Evolutionary conservation across 2,329 filamentous ascomycete species (phyloP), one percentile per base, ranked within the genome.

Genomic region (Colletotrichum orbiculare): DNA sequence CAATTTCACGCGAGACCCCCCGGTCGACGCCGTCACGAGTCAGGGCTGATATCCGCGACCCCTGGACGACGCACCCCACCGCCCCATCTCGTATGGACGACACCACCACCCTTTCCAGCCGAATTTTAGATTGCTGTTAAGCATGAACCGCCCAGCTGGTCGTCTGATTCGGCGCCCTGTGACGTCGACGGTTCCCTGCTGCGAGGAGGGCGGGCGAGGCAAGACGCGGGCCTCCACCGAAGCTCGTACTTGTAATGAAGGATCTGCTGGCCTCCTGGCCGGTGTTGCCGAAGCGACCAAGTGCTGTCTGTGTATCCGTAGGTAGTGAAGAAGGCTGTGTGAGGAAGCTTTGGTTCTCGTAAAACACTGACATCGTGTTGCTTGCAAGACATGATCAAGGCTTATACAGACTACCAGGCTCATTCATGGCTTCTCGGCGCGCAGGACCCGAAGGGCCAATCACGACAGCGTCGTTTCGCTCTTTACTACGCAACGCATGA

Each of bases 21-120:
- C 50, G 47, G 62, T 62, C 57, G 52, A 55, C 48, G 42, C 34
- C 17, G 48, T 50, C 38, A 15, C 57, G 62, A 65, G 62, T 65
- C 57, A 65, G 62, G 52, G 45, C 38, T 41, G n/a, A 17, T 46
- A 15, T 45, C 58, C 43, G 45, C 48, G 42, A 38, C 47, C 60
- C 58, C 47, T 47, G 46, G 52, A 41, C 42, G 38, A 38, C 17
- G 12, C 15, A 60, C 61, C 52, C 62, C 62, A 61, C 62, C 25
- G 62, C 62, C 56, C 62, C 62, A 65, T 65, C 62, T 65, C 62
- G 62, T 65, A 65, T 65, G 62, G 35, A 52, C 62, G 56, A 38
- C 62, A 25, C 25, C 25, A 25, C 4, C 50, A 52, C 34, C 35
- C 37, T 62, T 43, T 46, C 55, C 46, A 56, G 57, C 3, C 42